phyloP scores from a whole-genome alignment of 2,329 filamentous ascomycete species.

The Penicillium sp. region DNA sequence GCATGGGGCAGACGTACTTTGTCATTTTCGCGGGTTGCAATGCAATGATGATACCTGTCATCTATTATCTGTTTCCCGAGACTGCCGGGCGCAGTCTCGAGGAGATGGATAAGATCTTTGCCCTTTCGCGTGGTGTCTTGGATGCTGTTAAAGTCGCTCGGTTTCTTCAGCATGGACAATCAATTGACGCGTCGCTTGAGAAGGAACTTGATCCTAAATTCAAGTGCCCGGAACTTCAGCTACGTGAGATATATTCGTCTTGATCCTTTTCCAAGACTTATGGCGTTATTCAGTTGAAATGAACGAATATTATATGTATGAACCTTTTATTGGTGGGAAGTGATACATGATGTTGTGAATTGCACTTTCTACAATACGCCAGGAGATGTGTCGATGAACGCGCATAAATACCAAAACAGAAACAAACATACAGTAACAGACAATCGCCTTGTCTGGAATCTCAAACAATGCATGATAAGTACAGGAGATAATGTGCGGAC shows the following conservation, averaged over 20 bases:
- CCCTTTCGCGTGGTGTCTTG: constrained; percentile 5
- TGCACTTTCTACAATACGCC: not conserved
- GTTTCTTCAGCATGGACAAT: constrained; percentile 8
- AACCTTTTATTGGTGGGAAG: no score
- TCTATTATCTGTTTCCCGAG: constrained; percentile 22
- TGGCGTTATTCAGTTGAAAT: not conserved
- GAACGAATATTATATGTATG: not conserved
- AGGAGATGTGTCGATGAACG: not conserved
- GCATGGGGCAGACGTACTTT: constrained; percentile 20
- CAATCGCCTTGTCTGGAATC: not conserved
- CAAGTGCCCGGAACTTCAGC: constrained; percentile 5
- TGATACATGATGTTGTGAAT: not conserved
- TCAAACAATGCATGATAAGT: no score
- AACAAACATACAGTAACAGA: not conserved
- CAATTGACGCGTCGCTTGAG: not conserved
- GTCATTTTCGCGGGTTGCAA: constrained; percentile 19
- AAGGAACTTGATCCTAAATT: not conserved
- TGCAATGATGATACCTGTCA: constrained; percentile 12
- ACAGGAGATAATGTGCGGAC: not conserved
- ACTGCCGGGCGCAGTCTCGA: constrained; percentile 21
- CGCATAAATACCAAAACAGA: not conserved
- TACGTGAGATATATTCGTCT: constrained; percentile 2
- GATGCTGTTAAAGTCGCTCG: constrained; percentile 16
- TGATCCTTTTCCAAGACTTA: not conserved
- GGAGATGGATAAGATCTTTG: constrained; percentile 23